Base-by-base conservation (phyloP, 495 filamentous ascomycete genomes). In the Penicillium paxilli region DNA sequence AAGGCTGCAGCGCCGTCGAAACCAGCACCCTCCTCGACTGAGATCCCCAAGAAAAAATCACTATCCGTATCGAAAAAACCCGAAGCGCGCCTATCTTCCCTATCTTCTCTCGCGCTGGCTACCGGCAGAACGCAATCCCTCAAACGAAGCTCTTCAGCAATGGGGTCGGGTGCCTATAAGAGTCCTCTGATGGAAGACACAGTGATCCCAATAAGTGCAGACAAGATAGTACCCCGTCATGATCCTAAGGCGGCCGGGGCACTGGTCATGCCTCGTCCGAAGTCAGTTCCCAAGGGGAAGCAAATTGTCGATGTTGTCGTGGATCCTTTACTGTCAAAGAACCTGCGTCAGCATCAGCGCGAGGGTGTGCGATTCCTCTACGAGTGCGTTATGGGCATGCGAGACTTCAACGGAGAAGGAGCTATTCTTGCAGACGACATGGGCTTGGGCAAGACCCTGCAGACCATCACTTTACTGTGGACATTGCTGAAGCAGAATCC, bases 391-490 rank as follows among this genome's bases (percentile, higher is more conserved):
- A 93, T 93, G 89, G 89, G 89, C 10, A 81, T 90, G 79, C 75
- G 86, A 37, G 65, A 74, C 23, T 90, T 83, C 57, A 83, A 85
- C 55, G 88, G 89, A 0, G 81, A 87, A 62, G 89, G 89, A 10
- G 88, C 87, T 3, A 87, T 93, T 49, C 71, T 93, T 25, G 89
- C 89, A 4, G 89, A 93, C 62, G 89, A 92, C 57, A 92, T 92
- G 89, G 89, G 89, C 3, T 60, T 92, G 8, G 89, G 89, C 11
- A 92, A 92, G 61, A 91, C 89, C 4, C 63, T 92, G 32, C 89
- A 91, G 68, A 91, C 87, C 0, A 92, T 93, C 51, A 76, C 89
- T 0, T 66, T 93, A 23, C 58, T 93, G 20, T 93, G 89, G 89
- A 93, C 89, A 2, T 69, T 93, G 28, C 61, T 93, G 44, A 92